Evolutionary conservation across 2,329 filamentous ascomycete species (phyloP).

Genomic region (Botrytis fabae): DNA sequence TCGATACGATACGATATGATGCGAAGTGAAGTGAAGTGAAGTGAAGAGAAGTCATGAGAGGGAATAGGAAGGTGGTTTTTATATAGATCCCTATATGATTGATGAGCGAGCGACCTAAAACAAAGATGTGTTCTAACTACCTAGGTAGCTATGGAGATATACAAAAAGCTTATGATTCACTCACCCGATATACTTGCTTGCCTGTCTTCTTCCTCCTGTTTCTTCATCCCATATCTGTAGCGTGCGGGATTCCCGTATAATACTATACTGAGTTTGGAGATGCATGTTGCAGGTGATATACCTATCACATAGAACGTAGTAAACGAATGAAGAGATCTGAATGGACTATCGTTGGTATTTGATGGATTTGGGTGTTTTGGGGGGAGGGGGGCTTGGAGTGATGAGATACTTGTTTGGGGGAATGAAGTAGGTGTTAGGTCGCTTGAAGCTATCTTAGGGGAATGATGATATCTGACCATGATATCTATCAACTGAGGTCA

Average conservation of each 20-base stretch:
- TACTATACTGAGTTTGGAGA: not conserved
- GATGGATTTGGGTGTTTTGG: not conserved
- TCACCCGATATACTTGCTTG: fast-evolving
- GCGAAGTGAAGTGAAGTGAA: not conserved
- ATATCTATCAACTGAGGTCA: not conserved
- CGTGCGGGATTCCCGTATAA: not conserved
- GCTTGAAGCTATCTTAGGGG: not conserved
- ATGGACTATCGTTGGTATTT: not conserved
- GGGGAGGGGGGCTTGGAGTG: not conserved
- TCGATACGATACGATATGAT: not conserved
- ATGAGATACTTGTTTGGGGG: not conserved
- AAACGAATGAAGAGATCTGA: not conserved
- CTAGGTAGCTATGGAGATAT: fast-evolving
- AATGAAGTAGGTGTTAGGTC: not conserved
- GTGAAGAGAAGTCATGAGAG: not conserved
- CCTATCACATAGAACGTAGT: not conserved
- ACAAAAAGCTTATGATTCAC: not conserved
- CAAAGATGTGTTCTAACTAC: not conserved
- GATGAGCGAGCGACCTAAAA: not conserved
- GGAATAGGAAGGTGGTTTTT: too few species aligned
- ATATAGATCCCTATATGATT: not conserved
- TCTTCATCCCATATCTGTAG: too few species aligned
- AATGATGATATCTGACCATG: not conserved
- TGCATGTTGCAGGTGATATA: not conserved
- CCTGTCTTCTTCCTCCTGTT: too few species aligned